phyloP scores from a whole-genome alignment of 441 rosid genomes.

The Melianthus villosus region DNA sequence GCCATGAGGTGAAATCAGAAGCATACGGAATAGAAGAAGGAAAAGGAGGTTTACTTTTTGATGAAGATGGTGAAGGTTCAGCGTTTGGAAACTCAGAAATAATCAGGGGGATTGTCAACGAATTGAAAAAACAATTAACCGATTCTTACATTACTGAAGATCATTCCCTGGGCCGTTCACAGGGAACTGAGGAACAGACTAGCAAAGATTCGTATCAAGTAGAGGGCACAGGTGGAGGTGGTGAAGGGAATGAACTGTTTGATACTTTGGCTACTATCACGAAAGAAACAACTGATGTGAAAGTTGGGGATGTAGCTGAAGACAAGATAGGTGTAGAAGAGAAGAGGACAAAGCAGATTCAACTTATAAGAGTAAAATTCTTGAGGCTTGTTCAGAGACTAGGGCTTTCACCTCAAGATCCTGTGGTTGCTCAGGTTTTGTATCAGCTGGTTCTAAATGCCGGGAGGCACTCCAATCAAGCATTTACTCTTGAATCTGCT shows the following conservation, averaged over 20 bases:
- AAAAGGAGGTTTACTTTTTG: conserved; percentile 31
- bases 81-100: conserved; percentile 58
- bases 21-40: conserved; percentile 16
- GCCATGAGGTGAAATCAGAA: background rate
- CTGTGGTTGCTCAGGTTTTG: conserved; percentile 65
- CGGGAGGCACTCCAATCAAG: conserved; percentile 55
- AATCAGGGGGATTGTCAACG: conserved; percentile 66
- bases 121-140: conserved; percentile 40
- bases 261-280: conserved; percentile 81
- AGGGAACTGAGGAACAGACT: conserved; percentile 59
- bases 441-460: conserved; percentile 67
- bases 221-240: conserved; percentile 36
- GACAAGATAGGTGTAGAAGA: conserved; percentile 63
- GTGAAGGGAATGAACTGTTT: conserved; percentile 60
- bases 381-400: conserved; percentile 74
- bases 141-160: conserved; percentile 40
- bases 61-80: conserved; percentile 44
- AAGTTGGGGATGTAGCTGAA: conserved; percentile 31
- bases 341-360: conserved; percentile 59
- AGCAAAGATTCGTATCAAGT: conserved; percentile 69
- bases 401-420: conserved; percentile 65
- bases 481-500: conserved; percentile 63
- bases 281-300: conserved; percentile 69
- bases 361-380: conserved; percentile 57
- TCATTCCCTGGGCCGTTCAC: conserved; percentile 32